Conservation (phyloP, 495 filamentous ascomycete species). For the Xylaria nigripes region DNA sequence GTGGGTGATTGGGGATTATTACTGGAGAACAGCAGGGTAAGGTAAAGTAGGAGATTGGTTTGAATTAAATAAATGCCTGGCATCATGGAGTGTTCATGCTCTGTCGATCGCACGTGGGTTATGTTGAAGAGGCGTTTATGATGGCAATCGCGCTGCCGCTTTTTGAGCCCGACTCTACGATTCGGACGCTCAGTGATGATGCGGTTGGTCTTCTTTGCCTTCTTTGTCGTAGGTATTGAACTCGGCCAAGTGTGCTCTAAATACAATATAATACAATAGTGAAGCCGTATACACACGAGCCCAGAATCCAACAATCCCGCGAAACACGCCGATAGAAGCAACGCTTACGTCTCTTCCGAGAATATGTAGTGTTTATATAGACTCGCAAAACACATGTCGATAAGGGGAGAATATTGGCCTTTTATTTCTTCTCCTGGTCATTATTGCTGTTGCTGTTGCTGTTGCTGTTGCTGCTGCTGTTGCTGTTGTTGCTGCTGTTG, state of each 20-base stretch:
- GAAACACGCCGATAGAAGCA: background rate
- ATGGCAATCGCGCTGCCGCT: no score
- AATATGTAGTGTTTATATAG: background rate
- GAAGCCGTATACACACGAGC: background rate
- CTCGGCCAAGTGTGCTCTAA: background rate
- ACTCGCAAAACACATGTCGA: background rate
- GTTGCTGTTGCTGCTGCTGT: background rate
- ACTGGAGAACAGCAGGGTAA: no score
- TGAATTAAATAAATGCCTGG: no score
- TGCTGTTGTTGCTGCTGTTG: background rate
- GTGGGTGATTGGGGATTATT: no score
- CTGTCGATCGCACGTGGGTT: no score
- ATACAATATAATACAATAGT: constrained; percentile 10
- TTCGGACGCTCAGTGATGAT: no score
- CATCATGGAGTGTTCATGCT: no score
- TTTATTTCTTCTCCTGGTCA: constrained; percentile 4
- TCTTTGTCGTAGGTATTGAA: background rate
- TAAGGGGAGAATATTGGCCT: background rate
- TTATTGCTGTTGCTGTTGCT: background rate
- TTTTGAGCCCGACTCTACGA: no score
- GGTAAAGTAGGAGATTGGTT: no score
- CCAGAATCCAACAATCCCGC: no score
- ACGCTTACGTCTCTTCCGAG: background rate
- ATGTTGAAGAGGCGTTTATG: no score
- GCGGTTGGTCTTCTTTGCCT: background rate